A percentile compares a stretch with the other conserved stretches of the same genome.
Conservation (phyloP, 345 rosid genomes). For the Raphanus sativus region DNA sequence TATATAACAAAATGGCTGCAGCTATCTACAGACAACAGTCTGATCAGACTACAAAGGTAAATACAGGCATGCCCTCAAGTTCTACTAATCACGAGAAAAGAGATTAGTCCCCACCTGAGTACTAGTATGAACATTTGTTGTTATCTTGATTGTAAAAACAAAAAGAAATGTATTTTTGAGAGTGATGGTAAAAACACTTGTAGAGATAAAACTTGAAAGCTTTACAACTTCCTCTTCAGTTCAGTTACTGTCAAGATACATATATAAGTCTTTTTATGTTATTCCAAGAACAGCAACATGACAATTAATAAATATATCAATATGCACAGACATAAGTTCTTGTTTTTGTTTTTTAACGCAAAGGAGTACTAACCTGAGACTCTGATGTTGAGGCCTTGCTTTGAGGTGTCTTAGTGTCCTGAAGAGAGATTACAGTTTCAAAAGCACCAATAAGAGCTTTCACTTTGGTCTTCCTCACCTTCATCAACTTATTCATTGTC, state of each 20-base stretch:
- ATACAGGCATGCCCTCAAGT: conserved; percentile 35
- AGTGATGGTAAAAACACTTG: not conserved
- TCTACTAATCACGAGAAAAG: conserved; percentile 36
- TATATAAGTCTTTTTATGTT: not conserved
- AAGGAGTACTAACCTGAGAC: conserved; percentile 24
- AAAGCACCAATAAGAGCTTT: conserved; percentile 91
- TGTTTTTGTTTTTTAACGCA: not conserved
- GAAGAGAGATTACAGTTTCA: conserved; percentile 76
- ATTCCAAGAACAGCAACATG: not conserved
- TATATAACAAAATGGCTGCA: conserved; percentile 45
- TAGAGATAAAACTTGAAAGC: conserved; percentile 22
- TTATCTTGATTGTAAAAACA: not conserved
- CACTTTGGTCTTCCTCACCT: conserved; percentile 71
- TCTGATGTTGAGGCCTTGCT: conserved; percentile 38
- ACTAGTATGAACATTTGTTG: not conserved
- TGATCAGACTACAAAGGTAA: conserved; percentile 44
- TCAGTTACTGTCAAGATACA: conserved; percentile 16
- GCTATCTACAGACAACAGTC: conserved; percentile 50
- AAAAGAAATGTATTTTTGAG: not conserved
- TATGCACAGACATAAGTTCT: conserved; percentile 4
- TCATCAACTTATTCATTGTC: conserved; percentile 61
- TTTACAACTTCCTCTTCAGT: conserved; percentile 14
- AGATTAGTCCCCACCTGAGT: conserved; percentile 26
- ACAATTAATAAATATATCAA: not conserved
- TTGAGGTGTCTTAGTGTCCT: conserved; percentile 48